Evolutionary conservation across 495 filamentous ascomycete species (phyloP).

Genomic region (Trichoderma reesei): DNA sequence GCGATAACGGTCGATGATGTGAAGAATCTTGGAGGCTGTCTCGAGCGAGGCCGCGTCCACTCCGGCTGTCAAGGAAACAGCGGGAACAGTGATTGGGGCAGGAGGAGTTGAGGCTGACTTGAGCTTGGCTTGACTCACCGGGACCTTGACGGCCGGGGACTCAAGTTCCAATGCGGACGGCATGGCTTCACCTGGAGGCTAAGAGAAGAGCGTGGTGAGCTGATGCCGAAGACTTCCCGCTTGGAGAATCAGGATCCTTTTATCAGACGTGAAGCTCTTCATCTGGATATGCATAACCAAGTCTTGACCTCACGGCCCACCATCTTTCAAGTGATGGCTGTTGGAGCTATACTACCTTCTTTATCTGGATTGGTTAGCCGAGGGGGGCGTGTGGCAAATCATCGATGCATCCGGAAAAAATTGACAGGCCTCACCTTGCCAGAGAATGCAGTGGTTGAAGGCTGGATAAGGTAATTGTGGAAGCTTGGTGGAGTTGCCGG

Average conservation of each 20-base stretch:
- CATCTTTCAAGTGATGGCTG: background rate
- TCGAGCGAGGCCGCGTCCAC: conserved; percentile 14
- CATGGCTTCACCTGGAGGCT: conserved; percentile 16
- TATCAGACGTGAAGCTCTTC: background rate
- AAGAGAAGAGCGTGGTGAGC: background rate
- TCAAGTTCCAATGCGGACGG: conserved; percentile 16
- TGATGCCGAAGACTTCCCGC: background rate
- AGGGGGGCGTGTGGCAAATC: conserved; percentile 11
- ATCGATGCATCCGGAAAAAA: conserved; percentile 5
- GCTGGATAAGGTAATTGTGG: conserved; percentile 17
- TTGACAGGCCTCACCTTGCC: background rate
- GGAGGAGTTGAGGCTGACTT: background rate
- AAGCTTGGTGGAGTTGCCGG: background rate
- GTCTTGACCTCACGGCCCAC: background rate
- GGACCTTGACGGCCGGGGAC: conserved; percentile 14
- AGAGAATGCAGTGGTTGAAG: no score
- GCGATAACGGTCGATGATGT: conserved; percentile 21
- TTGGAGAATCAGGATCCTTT: background rate
- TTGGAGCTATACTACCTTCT: conserved; percentile 12
- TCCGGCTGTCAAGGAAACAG: conserved; percentile 3
- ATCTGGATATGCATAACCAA: background rate
- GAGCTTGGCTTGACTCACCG: background rate
- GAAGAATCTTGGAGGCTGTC: conserved; percentile 21
- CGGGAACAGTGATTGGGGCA: background rate
- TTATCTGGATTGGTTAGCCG: conserved; percentile 12